Base-by-base conservation (phyloP, 2,329 filamentous ascomycete species). In the Diplodia sapinea region DNA sequence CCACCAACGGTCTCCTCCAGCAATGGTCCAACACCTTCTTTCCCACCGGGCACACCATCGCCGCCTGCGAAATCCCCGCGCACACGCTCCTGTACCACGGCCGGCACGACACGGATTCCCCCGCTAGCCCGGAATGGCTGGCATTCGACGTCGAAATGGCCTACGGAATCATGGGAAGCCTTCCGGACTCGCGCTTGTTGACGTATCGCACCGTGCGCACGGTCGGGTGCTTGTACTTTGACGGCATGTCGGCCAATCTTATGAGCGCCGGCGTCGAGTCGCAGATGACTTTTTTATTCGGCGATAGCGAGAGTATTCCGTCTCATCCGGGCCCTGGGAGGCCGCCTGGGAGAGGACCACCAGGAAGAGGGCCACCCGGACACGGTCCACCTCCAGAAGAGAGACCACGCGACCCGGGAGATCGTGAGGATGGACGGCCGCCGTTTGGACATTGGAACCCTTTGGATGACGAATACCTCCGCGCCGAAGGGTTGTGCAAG, bases 1-100 rank as follows among this genome's bases (percentile, higher is more conserved):
- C 83, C 2, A 74, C 80, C 3, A 78, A 81, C 67, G 78, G 80
- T 3, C 76, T 85, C 4, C 74, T 85, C 4, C 80, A 84, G 68
- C 82, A 85, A 74, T 84, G 81, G 80, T 75, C 80, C 49, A 85
- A 85, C 73, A 84, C 83, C 1, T 81, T 84, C 71, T 84, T 84
- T 59, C 82, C 83, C 9, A 82, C 82, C 69, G 83, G 83, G 8
- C 82, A 85, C 71, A 79, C 78, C 38, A 78, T 85, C 62, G 81
- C 80, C 0, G 79, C 82, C 4, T 82, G 81, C 69, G 78, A 80
- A 47, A 78, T 85, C 4, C 79, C 82, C 4, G 75, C 81, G 13
- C 81, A 80, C 68, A 84, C 83, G 11, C 77, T 82, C 66, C 73
- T 85, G 47, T 84, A 85, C 74, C 84, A 86, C 72, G 83, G 83